Evolutionary conservation across 441 rosid species (phyloP).

Genomic region (Erysimum cheiri): DNA sequence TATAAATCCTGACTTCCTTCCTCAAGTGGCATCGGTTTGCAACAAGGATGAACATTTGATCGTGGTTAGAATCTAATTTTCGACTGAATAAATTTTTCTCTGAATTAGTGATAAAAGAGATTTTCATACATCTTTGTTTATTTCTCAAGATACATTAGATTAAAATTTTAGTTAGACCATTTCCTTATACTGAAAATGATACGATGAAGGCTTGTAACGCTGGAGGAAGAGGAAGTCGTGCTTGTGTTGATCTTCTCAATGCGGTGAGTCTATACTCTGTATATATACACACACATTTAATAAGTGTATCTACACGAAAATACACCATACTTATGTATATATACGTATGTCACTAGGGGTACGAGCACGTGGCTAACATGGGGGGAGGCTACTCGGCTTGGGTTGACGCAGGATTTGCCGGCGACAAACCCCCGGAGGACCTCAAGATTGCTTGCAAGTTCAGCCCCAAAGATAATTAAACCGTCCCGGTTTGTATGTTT

Average conservation of each 20-base stretch:
- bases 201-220: constrained; percentile 46
- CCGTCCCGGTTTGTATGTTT: not conserved
- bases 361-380: constrained; percentile 52
- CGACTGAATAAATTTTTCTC: not conserved
- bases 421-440: constrained; percentile 30
- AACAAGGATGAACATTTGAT: constrained; percentile 48
- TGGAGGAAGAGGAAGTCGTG: constrained; percentile 49
- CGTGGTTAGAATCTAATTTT: constrained; percentile 41
- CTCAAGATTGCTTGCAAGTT: constrained; percentile 51
- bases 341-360: constrained; percentile 41
- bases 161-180: not conserved
- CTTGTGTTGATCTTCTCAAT: constrained; percentile 54
- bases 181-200: not conserved
- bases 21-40: constrained; percentile 41
- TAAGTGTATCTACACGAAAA: not conserved
- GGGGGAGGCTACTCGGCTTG: constrained; percentile 66
- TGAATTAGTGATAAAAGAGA: not conserved
- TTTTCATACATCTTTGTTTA: not conserved
- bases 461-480: constrained; percentile 33
- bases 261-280: constrained; percentile 41
- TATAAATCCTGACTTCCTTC: constrained; percentile 50
- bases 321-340: not conserved
- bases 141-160: not conserved
- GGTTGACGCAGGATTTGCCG: constrained; percentile 55
- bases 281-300: not conserved